Evolutionary conservation across 371 early-diverging fungal genomes (phyloP).

Genomic region (Mortierella sp.): DNA sequence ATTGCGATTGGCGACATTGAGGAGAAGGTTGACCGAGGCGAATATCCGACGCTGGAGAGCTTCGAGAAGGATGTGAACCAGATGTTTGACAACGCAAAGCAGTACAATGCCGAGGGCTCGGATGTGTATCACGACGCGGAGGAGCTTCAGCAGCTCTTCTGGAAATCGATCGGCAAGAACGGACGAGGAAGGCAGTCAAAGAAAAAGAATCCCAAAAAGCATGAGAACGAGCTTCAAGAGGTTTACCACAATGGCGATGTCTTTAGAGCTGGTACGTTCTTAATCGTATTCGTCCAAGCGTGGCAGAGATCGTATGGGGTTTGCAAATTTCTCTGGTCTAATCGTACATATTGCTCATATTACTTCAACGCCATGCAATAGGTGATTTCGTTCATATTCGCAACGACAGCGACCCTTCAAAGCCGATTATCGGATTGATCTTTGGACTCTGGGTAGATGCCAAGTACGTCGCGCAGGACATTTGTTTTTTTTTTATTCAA

Average conservation of each 20-base stretch:
- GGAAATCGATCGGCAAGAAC: slow-evolving; percentile 50
- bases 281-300: neutral
- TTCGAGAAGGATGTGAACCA: slow-evolving; percentile 76
- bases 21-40: slow-evolving; percentile 61
- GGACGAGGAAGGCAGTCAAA: slow-evolving; percentile 27
- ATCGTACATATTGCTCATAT: neutral
- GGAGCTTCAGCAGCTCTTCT: slow-evolving; percentile 62
- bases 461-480: slow-evolving; percentile 22
- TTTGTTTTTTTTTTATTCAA: neutral
- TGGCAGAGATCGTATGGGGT: neutral
- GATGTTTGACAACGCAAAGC: slow-evolving; percentile 86
- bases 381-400: slow-evolving; percentile 55
- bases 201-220: slow-evolving; percentile 27
- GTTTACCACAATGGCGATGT: slow-evolving; percentile 27
- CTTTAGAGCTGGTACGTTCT: slow-evolving; percentile 36
- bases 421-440: slow-evolving; percentile 49
- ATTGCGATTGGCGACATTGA: slow-evolving; percentile 51
- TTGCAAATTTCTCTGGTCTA: neutral
- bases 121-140: slow-evolving; percentile 82
- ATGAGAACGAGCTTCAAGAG: slow-evolving; percentile 32
- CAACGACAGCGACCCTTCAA: slow-evolving; percentile 41
- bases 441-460: slow-evolving; percentile 50
- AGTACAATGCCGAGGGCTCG: slow-evolving; percentile 84
- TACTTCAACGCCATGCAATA: neutral
- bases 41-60: slow-evolving; percentile 69